A percentile compares a stretch with the other conserved stretches of the same genome.
Evolutionary conservation across 2,329 filamentous ascomycete species (phyloP).

Genomic region (Pseudopithomyces chartarum): DNA sequence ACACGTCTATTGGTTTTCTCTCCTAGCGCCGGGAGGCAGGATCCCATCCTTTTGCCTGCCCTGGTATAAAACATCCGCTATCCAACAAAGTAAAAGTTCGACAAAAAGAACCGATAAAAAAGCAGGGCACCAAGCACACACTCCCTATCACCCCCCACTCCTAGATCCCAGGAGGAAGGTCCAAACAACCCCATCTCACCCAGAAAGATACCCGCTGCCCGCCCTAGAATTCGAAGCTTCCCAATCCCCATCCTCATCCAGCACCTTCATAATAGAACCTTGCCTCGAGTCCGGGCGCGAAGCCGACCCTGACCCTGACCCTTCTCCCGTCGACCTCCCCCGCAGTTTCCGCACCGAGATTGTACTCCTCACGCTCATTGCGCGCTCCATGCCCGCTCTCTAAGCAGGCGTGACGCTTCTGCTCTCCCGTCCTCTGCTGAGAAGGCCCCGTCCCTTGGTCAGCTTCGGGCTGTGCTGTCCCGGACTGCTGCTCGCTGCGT

Average conservation of each 20-base stretch:
- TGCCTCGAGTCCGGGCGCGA: not conserved
- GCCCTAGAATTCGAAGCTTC: not conserved
- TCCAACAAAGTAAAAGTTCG: not conserved
- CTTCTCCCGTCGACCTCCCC: not conserved
- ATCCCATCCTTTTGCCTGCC: not conserved
- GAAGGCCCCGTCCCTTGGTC: constrained; percentile 49
- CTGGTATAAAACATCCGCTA: constrained; percentile 6
- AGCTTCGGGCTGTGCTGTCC: constrained; percentile 40
- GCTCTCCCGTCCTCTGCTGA: constrained; percentile 49
- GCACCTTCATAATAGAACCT: not conserved
- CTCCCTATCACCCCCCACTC: not conserved
- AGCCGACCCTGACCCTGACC: not conserved
- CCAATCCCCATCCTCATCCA: not conserved
- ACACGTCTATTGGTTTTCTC: too few species aligned
- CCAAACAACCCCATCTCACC: not conserved
- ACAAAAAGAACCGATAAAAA: not conserved
- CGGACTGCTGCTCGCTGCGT: constrained; percentile 13
- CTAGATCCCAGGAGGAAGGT: not conserved
- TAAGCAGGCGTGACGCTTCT: constrained; percentile 28
- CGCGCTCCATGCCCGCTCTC: not conserved
- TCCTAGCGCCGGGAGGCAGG: not conserved
- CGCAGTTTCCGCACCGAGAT: not conserved
- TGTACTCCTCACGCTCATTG: not conserved
- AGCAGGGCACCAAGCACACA: not conserved
- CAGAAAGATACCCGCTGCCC: not conserved